Conservation (phyloP, 2,329 filamentous ascomycete genomes). For the Cytospora piceicola region DNA sequence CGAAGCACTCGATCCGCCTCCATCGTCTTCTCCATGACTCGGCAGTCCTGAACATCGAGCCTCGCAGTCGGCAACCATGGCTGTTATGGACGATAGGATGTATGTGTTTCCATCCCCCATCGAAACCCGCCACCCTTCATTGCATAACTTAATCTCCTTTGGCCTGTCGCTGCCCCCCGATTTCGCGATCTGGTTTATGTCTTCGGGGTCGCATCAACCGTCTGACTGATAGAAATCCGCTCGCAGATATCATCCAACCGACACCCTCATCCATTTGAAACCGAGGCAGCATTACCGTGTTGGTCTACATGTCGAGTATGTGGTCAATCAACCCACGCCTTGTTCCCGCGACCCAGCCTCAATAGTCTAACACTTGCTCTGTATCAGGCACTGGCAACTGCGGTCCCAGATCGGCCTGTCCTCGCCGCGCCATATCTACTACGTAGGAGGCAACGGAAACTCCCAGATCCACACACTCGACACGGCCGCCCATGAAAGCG, state of each 20-base stretch:
- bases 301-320: slow-evolving; percentile 41
- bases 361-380: slow-evolving; percentile 10
- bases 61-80: slow-evolving; percentile 51
- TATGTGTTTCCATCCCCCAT: slow-evolving; percentile 40
- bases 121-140: neutral
- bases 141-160: neutral
- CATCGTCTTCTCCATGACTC: slow-evolving; percentile 36
- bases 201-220: slow-evolving; percentile 9
- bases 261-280: slow-evolving; percentile 63
- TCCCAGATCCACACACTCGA: slow-evolving; percentile 69
- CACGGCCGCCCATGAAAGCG: slow-evolving; percentile 70
- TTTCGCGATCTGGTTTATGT: slow-evolving; percentile 7
- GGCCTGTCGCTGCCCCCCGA: neutral
- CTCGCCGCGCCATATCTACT: slow-evolving; percentile 78
- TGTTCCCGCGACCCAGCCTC: slow-evolving; percentile 37
- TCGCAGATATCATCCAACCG: slow-evolving; percentile 66
- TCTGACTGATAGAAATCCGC: slow-evolving; percentile 31
- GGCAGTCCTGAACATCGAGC: slow-evolving; percentile 33
- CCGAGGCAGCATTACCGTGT: slow-evolving; percentile 69
- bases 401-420: slow-evolving; percentile 87
- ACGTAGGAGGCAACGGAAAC: slow-evolving; percentile 74
- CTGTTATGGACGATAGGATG: slow-evolving; percentile 58
- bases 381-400: slow-evolving; percentile 77
- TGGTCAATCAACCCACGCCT: slow-evolving; percentile 70
- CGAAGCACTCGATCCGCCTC: neutral